Conservation (phyloP, 1,139 yeast species). For the Yamadazyma taylorii region DNA sequence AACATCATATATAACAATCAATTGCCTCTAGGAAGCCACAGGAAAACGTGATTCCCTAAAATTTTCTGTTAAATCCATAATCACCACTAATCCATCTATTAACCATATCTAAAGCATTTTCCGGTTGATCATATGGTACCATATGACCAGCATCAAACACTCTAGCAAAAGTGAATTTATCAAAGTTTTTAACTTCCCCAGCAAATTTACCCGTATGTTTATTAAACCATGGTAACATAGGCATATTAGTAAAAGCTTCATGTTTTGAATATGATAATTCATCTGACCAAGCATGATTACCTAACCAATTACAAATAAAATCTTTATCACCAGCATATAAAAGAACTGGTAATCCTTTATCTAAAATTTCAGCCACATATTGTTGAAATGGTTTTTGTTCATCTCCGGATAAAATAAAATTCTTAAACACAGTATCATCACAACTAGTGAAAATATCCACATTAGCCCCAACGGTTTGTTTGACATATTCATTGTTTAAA, state of each 20-base stretch:
- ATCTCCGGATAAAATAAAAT: slow-evolving; percentile 82
- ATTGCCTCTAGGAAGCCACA: no score
- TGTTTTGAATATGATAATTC: slow-evolving; percentile 64
- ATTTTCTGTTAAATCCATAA: slow-evolving; percentile 12
- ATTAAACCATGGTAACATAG: slow-evolving; percentile 41
- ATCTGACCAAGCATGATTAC: slow-evolving; percentile 78
- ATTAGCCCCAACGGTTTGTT: slow-evolving; percentile 86
- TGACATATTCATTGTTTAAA: slow-evolving; percentile 40
- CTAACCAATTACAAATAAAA: slow-evolving; percentile 84
- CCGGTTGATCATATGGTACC: slow-evolving; percentile 53
- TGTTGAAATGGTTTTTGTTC: slow-evolving; percentile 86
- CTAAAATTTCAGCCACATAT: slow-evolving; percentile 61
- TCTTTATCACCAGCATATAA: slow-evolving; percentile 86
- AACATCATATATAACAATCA: no score
- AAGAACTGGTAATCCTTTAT: slow-evolving; percentile 63
- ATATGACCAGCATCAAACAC: slow-evolving; percentile 51
- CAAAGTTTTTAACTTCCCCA: slow-evolving; percentile 48
- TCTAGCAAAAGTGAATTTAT: slow-evolving; percentile 47
- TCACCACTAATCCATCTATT: slow-evolving; percentile 39
- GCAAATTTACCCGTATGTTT: slow-evolving; percentile 32
- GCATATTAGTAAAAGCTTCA: slow-evolving; percentile 46
- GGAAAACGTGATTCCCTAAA: no score
- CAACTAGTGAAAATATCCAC: slow-evolving; percentile 83
- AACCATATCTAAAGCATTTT: slow-evolving; percentile 45
- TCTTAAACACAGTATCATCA: slow-evolving; percentile 78